phyloP scores from a whole-genome alignment of 345 rosid genomes.

The Carallia pectinifolia region DNA sequence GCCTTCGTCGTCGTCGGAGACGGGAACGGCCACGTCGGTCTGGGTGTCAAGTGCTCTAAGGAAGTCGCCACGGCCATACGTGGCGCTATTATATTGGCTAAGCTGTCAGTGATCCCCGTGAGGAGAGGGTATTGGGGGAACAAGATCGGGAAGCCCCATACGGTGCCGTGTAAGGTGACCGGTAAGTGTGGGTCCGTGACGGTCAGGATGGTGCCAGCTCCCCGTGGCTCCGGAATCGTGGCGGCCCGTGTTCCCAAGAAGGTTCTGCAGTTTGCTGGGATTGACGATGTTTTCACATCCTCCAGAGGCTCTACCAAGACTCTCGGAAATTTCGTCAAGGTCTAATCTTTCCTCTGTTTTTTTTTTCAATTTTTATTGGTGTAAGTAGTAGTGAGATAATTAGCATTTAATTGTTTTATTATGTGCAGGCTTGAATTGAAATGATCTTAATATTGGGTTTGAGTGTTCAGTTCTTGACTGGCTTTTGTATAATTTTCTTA shows the following conservation, averaged over 20 bases:
- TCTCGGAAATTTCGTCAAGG: constrained; percentile 85
- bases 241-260: constrained; percentile 89
- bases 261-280: constrained; percentile 80
- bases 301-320: constrained; percentile 81
- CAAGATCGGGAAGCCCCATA: constrained; percentile 71
- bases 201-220: constrained; percentile 79
- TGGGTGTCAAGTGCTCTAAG: constrained; percentile 69
- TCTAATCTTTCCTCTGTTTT: constrained; percentile 15
- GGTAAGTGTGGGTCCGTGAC: constrained; percentile 74
- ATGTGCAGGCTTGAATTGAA: neutral
- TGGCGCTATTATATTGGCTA: constrained; percentile 58
- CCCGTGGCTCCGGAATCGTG: constrained; percentile 82
- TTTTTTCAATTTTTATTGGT: neutral
- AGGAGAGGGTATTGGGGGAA: constrained; percentile 83
- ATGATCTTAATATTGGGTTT: no score
- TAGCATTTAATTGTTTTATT: neutral
- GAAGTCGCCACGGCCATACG: constrained; percentile 75
- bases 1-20: constrained; percentile 75
- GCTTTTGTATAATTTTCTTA: no score
- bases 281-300: constrained; percentile 79
- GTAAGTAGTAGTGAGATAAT: no score
- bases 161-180: constrained; percentile 74
- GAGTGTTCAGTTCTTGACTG: no score
- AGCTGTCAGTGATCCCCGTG: constrained; percentile 61
- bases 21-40: constrained; percentile 61